Base-by-base conservation (phyloP, 2,329 filamentous ascomycete genomes). In the Helotiales sp. region DNA sequence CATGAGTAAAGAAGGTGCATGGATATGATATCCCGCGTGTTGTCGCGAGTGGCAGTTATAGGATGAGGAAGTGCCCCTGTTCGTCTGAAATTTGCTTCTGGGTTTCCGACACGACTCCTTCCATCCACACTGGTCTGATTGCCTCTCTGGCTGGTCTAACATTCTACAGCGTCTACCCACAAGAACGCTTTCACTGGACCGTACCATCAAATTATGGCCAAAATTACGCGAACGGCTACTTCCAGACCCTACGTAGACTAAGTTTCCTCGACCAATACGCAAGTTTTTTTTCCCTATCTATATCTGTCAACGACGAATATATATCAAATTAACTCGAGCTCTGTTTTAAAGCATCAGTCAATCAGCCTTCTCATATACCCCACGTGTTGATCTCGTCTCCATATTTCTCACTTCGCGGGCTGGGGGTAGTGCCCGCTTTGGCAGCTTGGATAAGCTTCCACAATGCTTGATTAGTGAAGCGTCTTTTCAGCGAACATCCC, bases 401-500 rank as follows among this genome's bases (percentile, higher is more conserved):
- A 37, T 37, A 37, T 24, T 57, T 57, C 30, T 37, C 30, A 17
- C 3, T 57, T 22, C 30, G 32, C 32, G 32, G 54, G 54, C 30
- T 57, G 20, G 54, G 54, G 30, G 30, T 40, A 57, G 54, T 57
- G 32, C 54, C 54, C 54, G 30, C 54, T 57, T 57, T 57, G 32
- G 54, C 11, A 37, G 54, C 20, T 57, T 30, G 32, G 32, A 40
- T 40, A 40, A 40, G 54, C 54, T 24, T 20, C 40, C 5, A 4
- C 13, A 4, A 20, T 26, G 54, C 11, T 30, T 57, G 54, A 57
- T 57, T 57, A 32, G 30, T 24, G 30, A 37, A 32, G 54, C 54
- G 32, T 37, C 32, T 40, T 13, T 13, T 57, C 54, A 32, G 54
- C 17, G 32, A 6, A 20, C 54, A 15, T 57, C 54, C 54, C 13